Conservation (phyloP, 2,329 filamentous ascomycete species). For the Paraconiothyrium brasiliense region DNA sequence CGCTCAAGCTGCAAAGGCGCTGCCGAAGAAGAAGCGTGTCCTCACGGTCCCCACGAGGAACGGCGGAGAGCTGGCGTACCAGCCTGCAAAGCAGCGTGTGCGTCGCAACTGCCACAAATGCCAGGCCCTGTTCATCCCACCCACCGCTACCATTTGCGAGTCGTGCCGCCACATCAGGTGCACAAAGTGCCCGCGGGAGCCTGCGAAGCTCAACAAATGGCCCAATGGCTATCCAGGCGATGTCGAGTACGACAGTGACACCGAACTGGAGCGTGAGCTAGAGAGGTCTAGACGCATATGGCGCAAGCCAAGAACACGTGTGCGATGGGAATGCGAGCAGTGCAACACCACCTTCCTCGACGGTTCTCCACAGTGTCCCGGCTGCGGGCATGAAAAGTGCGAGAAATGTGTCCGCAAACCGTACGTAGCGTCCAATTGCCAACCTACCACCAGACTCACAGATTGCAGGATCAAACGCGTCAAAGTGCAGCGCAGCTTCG, state of each 20-base stretch:
- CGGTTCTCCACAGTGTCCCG: conserved; percentile 65
- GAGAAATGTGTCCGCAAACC: conserved; percentile 65
- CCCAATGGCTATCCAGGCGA: conserved; percentile 76
- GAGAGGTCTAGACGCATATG: conserved; percentile 50
- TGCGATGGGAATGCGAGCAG: conserved; percentile 65
- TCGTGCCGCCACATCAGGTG: conserved; percentile 78
- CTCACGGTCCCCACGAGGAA: conserved; percentile 72
- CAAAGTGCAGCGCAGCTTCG: conserved; percentile 63
- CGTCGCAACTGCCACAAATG: conserved; percentile 82
- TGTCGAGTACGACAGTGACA: conserved; percentile 50
- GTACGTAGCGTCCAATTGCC: conserved; percentile 42
- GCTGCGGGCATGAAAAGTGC: conserved; percentile 70
- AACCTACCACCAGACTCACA: conserved; percentile 16
- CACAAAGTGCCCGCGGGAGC: conserved; percentile 81
- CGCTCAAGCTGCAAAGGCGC: conserved; percentile 56
- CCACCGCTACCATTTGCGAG: conserved; percentile 67
- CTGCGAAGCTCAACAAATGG: conserved; percentile 75
- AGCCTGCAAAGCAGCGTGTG: conserved; percentile 76
- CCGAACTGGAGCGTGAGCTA: conserved; percentile 36
- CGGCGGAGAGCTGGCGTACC: conserved; percentile 75
- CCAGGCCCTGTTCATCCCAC: conserved; percentile 65
- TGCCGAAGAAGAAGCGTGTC: conserved; percentile 57
- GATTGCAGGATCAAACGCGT: conserved; percentile 63
- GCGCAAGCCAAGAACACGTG: conserved; percentile 55
- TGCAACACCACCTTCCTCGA: conserved; percentile 69